Percentiles rank a stretch among this genome's conserved stretches.
Evolutionary conservation across 306 rosid genomes (phyloP).

Genomic region (Pachyrhizus erosus): DNA sequence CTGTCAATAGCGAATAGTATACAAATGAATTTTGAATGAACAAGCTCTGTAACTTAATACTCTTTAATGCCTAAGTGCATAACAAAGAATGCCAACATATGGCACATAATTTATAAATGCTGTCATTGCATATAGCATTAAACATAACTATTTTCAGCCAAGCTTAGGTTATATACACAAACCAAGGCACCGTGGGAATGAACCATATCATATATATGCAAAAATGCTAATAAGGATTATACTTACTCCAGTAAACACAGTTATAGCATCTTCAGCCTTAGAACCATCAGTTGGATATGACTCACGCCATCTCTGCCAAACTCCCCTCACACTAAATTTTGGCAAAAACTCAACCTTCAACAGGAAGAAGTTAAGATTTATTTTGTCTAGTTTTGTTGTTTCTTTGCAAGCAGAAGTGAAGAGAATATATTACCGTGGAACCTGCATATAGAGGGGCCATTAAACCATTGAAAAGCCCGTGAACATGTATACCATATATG

Average conservation of each 20-base stretch:
- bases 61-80: not conserved
- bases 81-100: constrained; percentile 21
- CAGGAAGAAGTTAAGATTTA: constrained; percentile 18
- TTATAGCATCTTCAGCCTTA: constrained; percentile 64
- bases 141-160: constrained; percentile 11
- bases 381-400: not conserved
- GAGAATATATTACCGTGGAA: constrained; percentile 69
- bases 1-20: constrained; percentile 10
- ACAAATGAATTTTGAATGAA: constrained; percentile 21
- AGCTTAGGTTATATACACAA: constrained; percentile 35
- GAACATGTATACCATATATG: constrained; percentile 72
- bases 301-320: constrained; percentile 97
- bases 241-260: constrained; percentile 95
- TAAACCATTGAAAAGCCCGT: constrained; percentile 93
- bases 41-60: constrained; percentile 22
- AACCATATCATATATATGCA: constrained; percentile 1
- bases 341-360: constrained; percentile 96
- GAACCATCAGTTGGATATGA: constrained; percentile 75
- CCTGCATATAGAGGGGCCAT: constrained; percentile 90
- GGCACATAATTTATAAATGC: constrained; percentile 21
- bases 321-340: constrained; percentile 89
- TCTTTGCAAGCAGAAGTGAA: constrained; percentile 32
- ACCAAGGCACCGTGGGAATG: constrained; percentile 8
- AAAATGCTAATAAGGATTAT: constrained; percentile 26
- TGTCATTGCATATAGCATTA: constrained; percentile 1